Evolutionary conservation across 192 early-diverging fungal species (phyloP), one percentile per base, ranked within the genome.

Genomic region (Coemansia sp.): DNA sequence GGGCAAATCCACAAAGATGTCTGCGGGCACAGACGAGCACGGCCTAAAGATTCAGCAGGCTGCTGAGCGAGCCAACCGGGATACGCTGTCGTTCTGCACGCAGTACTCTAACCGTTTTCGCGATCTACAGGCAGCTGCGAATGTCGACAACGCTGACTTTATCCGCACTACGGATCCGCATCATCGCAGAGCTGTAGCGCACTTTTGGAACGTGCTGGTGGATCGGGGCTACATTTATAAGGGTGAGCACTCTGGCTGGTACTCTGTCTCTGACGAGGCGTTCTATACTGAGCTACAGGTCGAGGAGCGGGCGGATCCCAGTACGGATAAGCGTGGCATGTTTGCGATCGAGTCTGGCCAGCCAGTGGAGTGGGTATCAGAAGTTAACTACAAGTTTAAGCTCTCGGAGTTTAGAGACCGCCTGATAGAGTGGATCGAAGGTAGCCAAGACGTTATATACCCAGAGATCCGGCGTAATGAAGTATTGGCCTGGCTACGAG

Each of bases 21-120:
- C 78, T 3, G 75, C 71, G 67, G 97, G 97, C 39, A 98, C 97
- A 3, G 97, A 98, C 72, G 97, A 98, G 72, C 97, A 98, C 76
- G 97, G 97, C 3, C 87, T 94, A 5, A 98, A 98, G 92, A 97
- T 99, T 61, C 94, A 97, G 81, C 90, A 96, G 86, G 94, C 97
- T 0, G 93, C 97, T 1, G 83, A 73, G 20, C 84, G 79, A 41
- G 87, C 84, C 8, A 78, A 84, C 12, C 79, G 84, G 61, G 77
- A 84, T 16, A 87, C 93, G 7, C 83, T 90, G 41, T 85, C 71
- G n/a, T 92, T 97, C 73, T 99, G 97, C 75, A 92, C 96, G 58
- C 41, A 74, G 89, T 50, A 93, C 89, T 39, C 80, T 65, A 49
- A 85, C 83, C 62, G 60, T 3, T 82, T 86, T 18, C 64, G 62